Conservation (phyloP, 257 asterid species). For the Gentiana straminea region DNA sequence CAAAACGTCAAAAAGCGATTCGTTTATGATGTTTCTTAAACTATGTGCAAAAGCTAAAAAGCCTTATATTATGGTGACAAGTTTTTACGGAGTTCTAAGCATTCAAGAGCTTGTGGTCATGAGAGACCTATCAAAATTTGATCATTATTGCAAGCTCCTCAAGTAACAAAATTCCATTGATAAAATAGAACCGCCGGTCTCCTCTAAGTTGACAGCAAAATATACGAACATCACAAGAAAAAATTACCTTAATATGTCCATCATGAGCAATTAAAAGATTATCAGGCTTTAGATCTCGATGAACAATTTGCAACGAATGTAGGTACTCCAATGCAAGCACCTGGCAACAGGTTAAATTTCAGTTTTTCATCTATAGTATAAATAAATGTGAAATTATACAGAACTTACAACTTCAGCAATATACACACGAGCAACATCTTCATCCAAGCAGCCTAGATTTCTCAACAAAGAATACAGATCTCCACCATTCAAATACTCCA, state of each 20-base stretch:
- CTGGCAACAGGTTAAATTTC: constrained; percentile 29
- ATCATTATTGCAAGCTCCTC: not conserved
- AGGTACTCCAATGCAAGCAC: constrained; percentile 98
- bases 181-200: not conserved
- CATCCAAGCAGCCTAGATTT: constrained; percentile 95
- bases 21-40: no score
- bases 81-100: no score
- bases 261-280: constrained; percentile 98
- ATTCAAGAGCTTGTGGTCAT: no score
- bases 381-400: constrained; percentile 1
- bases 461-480: constrained; percentile 94
- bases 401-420: constrained; percentile 96
- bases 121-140: no score
- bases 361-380: constrained; percentile 15
- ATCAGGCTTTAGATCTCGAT: constrained; percentile 99
- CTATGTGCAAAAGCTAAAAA: no score
- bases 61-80: no score
- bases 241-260: constrained; percentile 89
- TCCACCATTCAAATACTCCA: constrained; percentile 99
- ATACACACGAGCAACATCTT: constrained; percentile 94
- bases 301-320: constrained; percentile 91
- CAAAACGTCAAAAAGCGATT: no score
- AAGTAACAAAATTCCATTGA: not conserved
- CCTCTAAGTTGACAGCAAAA: not conserved
- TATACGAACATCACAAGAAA: not conserved